Conservation (phyloP, 2,329 filamentous ascomycete genomes). For the Diaporthe sp. region DNA sequence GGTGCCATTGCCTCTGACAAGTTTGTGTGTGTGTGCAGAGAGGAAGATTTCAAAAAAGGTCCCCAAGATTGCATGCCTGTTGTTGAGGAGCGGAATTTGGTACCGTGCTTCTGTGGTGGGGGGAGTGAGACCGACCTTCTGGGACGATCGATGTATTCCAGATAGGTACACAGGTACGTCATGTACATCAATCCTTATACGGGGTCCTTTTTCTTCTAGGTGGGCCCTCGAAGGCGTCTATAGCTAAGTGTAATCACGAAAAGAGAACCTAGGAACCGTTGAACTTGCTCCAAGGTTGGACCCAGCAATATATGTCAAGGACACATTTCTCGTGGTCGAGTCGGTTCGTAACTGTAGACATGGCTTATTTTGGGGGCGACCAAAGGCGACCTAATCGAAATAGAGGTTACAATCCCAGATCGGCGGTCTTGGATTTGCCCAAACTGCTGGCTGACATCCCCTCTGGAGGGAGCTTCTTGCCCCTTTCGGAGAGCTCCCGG, state of each 20-base stretch:
- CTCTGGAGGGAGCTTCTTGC: conserved; percentile 8
- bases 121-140: conserved; percentile 4
- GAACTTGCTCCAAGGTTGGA: conserved; percentile 13
- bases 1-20: background rate
- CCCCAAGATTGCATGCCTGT: background rate
- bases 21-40: background rate
- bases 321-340: background rate
- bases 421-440: conserved; percentile 11
- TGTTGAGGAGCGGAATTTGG: conserved; percentile 17
- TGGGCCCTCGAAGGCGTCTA: background rate
- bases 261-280: conserved; percentile 9
- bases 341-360: background rate
- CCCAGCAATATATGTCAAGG: background rate
- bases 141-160: background rate
- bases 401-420: background rate
- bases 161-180: background rate
- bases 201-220: background rate
- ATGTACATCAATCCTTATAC: background rate
- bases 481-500: conserved; percentile 21
- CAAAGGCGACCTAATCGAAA: background rate
- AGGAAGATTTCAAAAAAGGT: background rate
- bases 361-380: conserved; percentile 12
- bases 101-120: background rate
- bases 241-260: background rate
- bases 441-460: conserved; percentile 3